These are phyloP conservation scores for Penicillium antarcticum DNA, from an alignment of 495 filamentous ascomycete species.

Conservation along the genomic window DNA sequence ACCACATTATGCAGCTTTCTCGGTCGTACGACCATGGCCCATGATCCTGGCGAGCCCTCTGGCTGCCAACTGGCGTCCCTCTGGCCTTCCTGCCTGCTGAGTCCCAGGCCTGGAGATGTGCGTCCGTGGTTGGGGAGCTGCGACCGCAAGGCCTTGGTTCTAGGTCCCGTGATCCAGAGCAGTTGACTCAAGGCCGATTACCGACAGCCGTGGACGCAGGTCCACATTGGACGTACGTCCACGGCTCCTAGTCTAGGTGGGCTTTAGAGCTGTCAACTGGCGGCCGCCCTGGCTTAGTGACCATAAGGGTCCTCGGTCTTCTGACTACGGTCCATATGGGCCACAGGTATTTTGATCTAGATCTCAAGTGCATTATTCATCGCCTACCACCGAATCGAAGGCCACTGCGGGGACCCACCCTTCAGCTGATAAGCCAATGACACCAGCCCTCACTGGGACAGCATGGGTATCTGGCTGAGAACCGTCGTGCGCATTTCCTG, in stretches of 20 bases:
- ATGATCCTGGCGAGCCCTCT: too few relatives aligned
- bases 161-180: background rate
- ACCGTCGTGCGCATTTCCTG: background rate
- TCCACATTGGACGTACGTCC: conserved; percentile 1
- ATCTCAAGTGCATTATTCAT: too few relatives aligned
- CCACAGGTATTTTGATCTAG: background rate
- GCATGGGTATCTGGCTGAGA: conserved; percentile 1
- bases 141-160: background rate
- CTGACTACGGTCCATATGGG: conserved; percentile 1
- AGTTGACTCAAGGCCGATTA: background rate
- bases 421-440: too few relatives aligned
- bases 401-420: too few relatives aligned
- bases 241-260: background rate
- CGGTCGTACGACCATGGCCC: background rate
- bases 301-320: background rate
- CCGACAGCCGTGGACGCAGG: background rate
- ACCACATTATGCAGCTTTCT: too few relatives aligned
- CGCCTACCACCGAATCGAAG: background rate
- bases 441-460: background rate
- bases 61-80: too few relatives aligned
- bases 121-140: background rate
- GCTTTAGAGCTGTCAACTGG: background rate
- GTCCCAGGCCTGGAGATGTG: background rate
- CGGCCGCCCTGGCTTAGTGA: background rate
- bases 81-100: too few relatives aligned